Percentiles rank a stretch among this genome's conserved stretches.
These are phyloP conservation scores for Ciborinia camelliae DNA, from an alignment of 2,329 filamentous ascomycete genomes.

Conservation along the genomic window DNA sequence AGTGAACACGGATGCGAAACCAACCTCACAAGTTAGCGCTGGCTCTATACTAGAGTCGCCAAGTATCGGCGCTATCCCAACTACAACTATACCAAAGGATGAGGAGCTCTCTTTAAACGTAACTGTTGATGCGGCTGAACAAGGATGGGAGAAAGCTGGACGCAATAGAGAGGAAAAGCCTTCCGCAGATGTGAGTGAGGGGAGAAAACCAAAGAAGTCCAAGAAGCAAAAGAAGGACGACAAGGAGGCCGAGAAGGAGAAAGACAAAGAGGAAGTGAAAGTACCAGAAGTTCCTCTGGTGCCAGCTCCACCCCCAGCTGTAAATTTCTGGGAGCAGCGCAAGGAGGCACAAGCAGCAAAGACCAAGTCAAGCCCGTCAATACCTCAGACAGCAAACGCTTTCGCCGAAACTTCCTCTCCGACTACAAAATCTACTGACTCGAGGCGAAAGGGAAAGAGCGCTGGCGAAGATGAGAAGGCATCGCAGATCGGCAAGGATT, in stretches of 20 bases:
- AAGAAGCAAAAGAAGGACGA: slow-evolving; percentile 37
- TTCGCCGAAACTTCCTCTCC: slow-evolving; percentile 25
- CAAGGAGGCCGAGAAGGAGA: slow-evolving; percentile 50
- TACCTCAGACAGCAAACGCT: slow-evolving; percentile 22
- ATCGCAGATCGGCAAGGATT: slow-evolving; percentile 37
- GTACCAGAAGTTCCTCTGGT: slow-evolving; percentile 54
- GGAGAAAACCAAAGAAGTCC: slow-evolving; percentile 33
- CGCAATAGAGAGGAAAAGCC: slow-evolving; percentile 62
- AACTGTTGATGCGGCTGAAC: slow-evolving; percentile 58
- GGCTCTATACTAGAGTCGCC: slow-evolving; percentile 49
- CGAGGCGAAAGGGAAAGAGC: slow-evolving; percentile 43
- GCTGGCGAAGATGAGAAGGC: slow-evolving; percentile 40
- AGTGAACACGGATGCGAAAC: slow-evolving; percentile 27
- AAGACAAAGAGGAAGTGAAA: slow-evolving; percentile 57
- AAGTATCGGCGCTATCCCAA: slow-evolving; percentile 51
- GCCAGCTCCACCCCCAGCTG: slow-evolving; percentile 75
- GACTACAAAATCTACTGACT: slow-evolving; percentile 37
- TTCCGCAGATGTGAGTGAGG: slow-evolving; percentile 38
- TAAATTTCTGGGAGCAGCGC: slow-evolving; percentile 86
- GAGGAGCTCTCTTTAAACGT: slow-evolving; percentile 56
- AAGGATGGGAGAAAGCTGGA: slow-evolving; percentile 64
- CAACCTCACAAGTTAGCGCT: slow-evolving; percentile 29
- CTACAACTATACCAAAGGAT: slow-evolving; percentile 49
- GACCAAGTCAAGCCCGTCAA: slow-evolving; percentile 38
- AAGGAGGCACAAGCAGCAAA: slow-evolving; percentile 60